Evolutionary conservation across 306 rosid genomes (phyloP), one percentile per base, ranked within the genome.

Genomic region (Echinosophora koreensis): DNA sequence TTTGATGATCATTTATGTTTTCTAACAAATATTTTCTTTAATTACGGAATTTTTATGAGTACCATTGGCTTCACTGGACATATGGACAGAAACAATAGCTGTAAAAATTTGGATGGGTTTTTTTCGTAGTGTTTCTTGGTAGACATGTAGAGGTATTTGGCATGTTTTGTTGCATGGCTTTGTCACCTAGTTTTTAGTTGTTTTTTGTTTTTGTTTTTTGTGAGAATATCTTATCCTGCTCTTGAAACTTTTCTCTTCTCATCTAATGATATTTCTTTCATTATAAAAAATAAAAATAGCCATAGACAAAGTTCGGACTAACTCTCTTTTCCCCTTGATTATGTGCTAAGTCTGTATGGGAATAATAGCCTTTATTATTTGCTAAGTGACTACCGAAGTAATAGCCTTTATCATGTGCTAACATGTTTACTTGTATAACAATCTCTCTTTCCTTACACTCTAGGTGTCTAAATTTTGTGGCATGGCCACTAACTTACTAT

Each of bases 391-490:
- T 46, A 22, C 22, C 22, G 15, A 12, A 46, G 12, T 46, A 13
- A 11, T 12, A 46, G 51, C 51, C 51, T 10, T 46, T 12, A n/a
- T 11, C 14, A 50, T 69, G 60, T 50, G 30, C 35, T 49, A 14
- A 50, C 22, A 5, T 13, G 51, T 56, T 69, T 49, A 49, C 30
- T 49, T 69, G 74, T 13, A 28, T 47, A 16, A 28, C 28, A 27
- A 16, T 5, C 38, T 59, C 16, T 68, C 34, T 11, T 55, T 28
- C 13, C 57, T 13, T 37, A 37, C 6, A 37, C 57, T 62, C 41
- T 71, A 69, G 59, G 72, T 71, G 61, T 78, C 18, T 49, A 28
- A 39, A 39, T 56, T 47, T 18, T 62, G 52, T 61, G 8, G 46
- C 50, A 70, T 79, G 32, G 27, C 51, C 49, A 9, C 61, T 18